phyloP scores from a whole-genome alignment of 495 filamentous ascomycete genomes.

The Talaromyces nanjingensis region DNA sequence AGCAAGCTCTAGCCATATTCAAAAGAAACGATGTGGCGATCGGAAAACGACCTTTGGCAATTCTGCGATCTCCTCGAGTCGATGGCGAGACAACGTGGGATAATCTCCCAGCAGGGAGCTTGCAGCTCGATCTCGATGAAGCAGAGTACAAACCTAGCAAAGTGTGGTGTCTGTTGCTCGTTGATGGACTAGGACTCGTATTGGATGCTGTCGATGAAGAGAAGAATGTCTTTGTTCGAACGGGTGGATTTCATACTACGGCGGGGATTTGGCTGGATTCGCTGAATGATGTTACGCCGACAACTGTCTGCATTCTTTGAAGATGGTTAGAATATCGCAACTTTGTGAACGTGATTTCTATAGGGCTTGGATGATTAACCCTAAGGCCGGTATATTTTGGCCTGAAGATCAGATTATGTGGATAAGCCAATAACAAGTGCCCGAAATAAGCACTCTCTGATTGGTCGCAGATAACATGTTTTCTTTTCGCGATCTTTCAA shows the following conservation, averaged over 20 bases:
- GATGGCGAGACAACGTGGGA: not conserved
- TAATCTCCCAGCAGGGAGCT: not conserved
- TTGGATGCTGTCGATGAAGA: not conserved
- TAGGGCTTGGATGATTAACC: not conserved
- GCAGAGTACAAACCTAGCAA: not conserved
- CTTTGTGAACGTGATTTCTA: not conserved
- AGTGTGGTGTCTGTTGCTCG: not conserved
- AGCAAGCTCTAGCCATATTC: not conserved
- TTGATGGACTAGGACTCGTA: not conserved
- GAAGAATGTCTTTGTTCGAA: not conserved
- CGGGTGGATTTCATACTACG: not conserved
- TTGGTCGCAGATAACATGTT: not conserved
- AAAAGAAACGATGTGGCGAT: not conserved
- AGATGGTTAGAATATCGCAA: not conserved
- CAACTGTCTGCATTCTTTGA: not conserved
- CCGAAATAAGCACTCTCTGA: not conserved
- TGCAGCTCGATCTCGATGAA: not conserved
- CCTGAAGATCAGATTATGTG: not conserved
- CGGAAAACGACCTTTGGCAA: not conserved
- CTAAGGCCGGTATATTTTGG: not conserved
- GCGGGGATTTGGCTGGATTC: not conserved
- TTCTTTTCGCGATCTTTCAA: not conserved
- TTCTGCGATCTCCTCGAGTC: not conserved
- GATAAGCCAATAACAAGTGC: not conserved
- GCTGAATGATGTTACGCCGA: not conserved